Base-by-base conservation (phyloP, 2,329 filamentous ascomycete species). In the Diaporthe humulicola region DNA sequence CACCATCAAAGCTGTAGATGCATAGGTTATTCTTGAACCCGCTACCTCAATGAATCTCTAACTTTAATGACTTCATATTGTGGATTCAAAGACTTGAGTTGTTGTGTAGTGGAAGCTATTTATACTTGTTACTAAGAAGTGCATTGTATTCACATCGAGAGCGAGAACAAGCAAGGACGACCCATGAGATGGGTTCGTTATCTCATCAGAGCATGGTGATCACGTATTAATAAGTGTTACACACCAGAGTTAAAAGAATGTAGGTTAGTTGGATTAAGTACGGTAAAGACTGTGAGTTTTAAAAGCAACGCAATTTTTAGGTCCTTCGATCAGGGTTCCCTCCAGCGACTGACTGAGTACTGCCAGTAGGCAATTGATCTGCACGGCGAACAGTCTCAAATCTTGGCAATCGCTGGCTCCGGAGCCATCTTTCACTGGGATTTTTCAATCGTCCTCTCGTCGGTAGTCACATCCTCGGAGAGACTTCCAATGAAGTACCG, bases 1-100 rank as follows among this genome's bases (percentile, higher is more conserved):
- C 75, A 1, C 42, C 42, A 50, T 50, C 61, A 22, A 66, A 66
- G 61, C 42, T 66, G 9, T 66, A 50, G 25, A 36, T 36, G n/a
- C 5, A 15, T 14, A 28, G 0, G 1, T 2, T 5, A 14, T 12
- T 19, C 4, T 30, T 30, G 12, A 54, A 14, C 7, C 25, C 14
- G n/a, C 22, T 42, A n/a, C n/a, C n/a, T n/a, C n/a, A n/a, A n/a
- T n/a, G n/a, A n/a, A n/a, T 42, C 17, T 36, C 33, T 36, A 36
- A 4, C 33, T 36, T 36, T n/a, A n/a, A n/a, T n/a, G n/a, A n/a
- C n/a, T n/a, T n/a, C n/a, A 36, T 36, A 8, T 5, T 36, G 33
- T 36, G 4, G 33, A 36, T 36, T 4, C 4, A 36, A 36, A 8
- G 33, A 36, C 33, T 36, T 36, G 33, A 36, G 33, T 36, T 36